Percentiles rank a stretch among this genome's conserved stretches.
phyloP scores from a whole-genome alignment of 1,284 basidiomycete genomes.

The Termitomyces sp. region DNA sequence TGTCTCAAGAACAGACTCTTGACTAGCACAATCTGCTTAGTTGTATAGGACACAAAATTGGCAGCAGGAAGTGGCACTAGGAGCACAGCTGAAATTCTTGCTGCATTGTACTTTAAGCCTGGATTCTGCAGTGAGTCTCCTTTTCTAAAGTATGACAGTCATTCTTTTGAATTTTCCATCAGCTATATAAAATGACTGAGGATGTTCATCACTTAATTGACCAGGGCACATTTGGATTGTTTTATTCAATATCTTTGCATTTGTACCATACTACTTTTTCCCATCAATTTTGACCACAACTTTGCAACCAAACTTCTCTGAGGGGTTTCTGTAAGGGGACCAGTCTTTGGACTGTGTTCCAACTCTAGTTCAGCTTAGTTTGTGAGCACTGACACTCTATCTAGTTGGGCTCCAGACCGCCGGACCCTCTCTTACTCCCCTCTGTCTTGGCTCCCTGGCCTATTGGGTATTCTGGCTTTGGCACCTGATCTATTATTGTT shows the following conservation, averaged over 20 bases:
- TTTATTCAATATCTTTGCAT: slow-evolving; percentile 8
- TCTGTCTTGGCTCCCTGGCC: too few species aligned
- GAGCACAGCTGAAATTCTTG: too few species aligned
- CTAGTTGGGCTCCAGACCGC: too few species aligned
- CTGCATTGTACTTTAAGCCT: neutral
- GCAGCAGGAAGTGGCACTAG: slow-evolving; percentile 15
- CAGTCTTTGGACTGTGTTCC: too few species aligned
- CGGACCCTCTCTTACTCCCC: too few species aligned
- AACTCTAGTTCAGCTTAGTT: too few species aligned
- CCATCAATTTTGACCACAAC: neutral
- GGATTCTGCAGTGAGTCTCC: slow-evolving; percentile 10
- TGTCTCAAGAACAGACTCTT: slow-evolving; percentile 20
- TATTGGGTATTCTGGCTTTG: too few species aligned
- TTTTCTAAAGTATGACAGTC: slow-evolving; percentile 16
- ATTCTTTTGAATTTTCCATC: slow-evolving; percentile 13
- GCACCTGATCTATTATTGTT: too few species aligned
- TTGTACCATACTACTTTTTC: neutral
- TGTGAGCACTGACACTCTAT: too few species aligned
- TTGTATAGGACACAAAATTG: slow-evolving; percentile 20
- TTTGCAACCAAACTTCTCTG: slow-evolving; percentile 8
- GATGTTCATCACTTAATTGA: neutral
- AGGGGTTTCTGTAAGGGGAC: too few species aligned
- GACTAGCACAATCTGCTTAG: slow-evolving; percentile 23
- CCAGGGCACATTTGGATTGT: neutral
- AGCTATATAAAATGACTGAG: neutral